phyloP scores from a whole-genome alignment of 345 rosid genomes.

The Eutrema heterophyllum region DNA sequence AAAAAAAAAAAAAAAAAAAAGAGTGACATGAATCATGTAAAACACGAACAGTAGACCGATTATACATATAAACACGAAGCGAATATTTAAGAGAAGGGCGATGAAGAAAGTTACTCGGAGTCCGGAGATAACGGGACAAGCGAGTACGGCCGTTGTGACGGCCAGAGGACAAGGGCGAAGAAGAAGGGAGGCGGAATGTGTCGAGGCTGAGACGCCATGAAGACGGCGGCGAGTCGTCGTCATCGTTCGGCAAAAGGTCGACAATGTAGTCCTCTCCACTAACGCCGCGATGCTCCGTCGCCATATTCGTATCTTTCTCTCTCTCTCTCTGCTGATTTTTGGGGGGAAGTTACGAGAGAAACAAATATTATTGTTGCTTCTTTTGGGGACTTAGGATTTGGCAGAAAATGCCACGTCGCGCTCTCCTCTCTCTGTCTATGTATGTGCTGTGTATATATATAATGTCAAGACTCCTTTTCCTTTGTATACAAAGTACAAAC shows the following conservation, averaged over 20 bases:
- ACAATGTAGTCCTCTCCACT: slow-evolving; percentile 18
- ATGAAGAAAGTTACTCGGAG: slow-evolving; percentile 30
- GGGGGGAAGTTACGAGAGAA: slow-evolving; percentile 21
- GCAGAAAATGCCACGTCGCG: not conserved
- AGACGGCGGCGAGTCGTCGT: slow-evolving; percentile 7
- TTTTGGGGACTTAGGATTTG: not conserved
- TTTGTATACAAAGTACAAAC: no score
- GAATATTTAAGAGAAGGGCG: not conserved
- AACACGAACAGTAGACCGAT: not conserved
- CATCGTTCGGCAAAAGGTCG: slow-evolving; percentile 26
- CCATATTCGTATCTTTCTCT: not conserved
- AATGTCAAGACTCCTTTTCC: no score
- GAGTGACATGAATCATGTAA: not conserved
- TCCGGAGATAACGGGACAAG: slow-evolving; percentile 32
- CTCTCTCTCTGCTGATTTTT: not conserved
- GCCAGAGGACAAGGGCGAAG: not conserved
- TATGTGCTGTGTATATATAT: not conserved
- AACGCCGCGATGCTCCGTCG: slow-evolving; percentile 12
- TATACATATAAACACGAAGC: not conserved
- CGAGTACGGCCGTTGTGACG: slow-evolving; percentile 8
- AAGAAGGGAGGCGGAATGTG: slow-evolving; percentile 36
- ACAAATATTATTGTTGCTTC: not conserved
- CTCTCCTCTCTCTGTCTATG: not conserved
- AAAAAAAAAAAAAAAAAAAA: not conserved
- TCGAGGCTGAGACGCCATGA: slow-evolving; percentile 52